Conservation (phyloP, 495 filamentous ascomycete genomes). For the Aspergillus asperescens region DNA sequence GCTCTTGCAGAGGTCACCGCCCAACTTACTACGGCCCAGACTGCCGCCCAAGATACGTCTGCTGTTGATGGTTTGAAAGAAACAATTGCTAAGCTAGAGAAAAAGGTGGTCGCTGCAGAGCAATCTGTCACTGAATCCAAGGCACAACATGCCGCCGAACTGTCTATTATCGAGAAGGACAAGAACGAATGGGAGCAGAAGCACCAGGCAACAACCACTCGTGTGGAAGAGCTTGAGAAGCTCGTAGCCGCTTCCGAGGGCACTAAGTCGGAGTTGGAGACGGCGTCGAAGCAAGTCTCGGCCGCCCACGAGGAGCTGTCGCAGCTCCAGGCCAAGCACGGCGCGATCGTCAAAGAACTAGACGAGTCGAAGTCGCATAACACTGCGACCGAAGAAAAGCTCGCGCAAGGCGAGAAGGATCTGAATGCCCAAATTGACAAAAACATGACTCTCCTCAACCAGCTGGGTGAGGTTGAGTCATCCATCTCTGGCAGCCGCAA, state of each 20-base stretch:
- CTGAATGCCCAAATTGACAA: conserved; percentile 45
- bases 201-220: conserved; percentile 23
- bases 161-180: conserved; percentile 30
- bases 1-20: conserved; percentile 29
- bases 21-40: conserved; percentile 34
- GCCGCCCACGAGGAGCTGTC: conserved; percentile 33
- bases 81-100: conserved; percentile 34
- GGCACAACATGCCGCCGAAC: conserved; percentile 30
- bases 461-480: conserved; percentile 40
- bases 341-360: conserved; percentile 26
- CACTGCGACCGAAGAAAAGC: conserved; percentile 33
- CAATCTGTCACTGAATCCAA: conserved; percentile 28
- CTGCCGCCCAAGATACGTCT: conserved; percentile 37
- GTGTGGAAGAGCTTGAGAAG: conserved; percentile 35
- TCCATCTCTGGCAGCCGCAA: conserved; percentile 35
- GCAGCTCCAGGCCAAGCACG: conserved; percentile 31
- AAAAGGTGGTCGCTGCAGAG: conserved; percentile 34
- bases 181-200: conserved; percentile 33
- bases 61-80: conserved; percentile 32
- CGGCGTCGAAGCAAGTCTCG: conserved; percentile 31
- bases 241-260: conserved; percentile 26
- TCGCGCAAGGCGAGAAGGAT: conserved; percentile 34
- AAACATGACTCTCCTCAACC: conserved; percentile 45
- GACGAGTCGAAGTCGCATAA: conserved; percentile 30
- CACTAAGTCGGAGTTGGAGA: conserved; percentile 33